phyloP scores from a whole-genome alignment of 2,329 filamentous ascomycete species.

The Sporothrix brasiliensis region DNA sequence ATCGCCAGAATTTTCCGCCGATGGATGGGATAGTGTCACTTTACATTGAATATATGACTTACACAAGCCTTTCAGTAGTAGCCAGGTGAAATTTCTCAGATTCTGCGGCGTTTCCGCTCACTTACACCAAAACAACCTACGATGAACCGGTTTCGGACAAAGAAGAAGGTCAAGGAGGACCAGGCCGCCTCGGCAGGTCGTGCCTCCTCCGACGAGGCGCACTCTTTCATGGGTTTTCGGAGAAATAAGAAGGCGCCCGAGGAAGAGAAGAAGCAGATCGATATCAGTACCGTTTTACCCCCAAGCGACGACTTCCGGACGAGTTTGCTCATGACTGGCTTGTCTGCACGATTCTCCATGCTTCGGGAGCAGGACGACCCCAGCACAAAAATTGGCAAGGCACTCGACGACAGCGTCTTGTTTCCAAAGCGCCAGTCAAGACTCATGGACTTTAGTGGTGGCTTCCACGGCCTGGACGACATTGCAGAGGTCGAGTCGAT shows the following conservation, averaged over 20 bases:
- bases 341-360: conserved; percentile 97
- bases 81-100: conserved; percentile 3
- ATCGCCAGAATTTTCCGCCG: background rate
- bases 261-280: conserved; percentile 65
- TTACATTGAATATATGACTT: background rate
- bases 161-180: conserved; percentile 70
- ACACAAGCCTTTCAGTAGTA: background rate
- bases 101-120: conserved; percentile 2
- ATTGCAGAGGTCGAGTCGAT: conserved; percentile 91
- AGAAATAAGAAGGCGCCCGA: conserved; percentile 58
- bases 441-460: conserved; percentile 68
- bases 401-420: conserved; percentile 91
- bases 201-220: conserved; percentile 59
- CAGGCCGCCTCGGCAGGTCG: conserved; percentile 41
- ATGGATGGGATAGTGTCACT: background rate
- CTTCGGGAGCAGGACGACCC: conserved; percentile 92
- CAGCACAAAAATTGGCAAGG: conserved; percentile 84
- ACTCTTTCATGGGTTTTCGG: conserved; percentile 54
- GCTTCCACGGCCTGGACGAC: conserved; percentile 66
- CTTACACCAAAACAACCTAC: background rate
- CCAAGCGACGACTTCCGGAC: conserved; percentile 89
- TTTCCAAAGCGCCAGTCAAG: conserved; percentile 80
- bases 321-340: conserved; percentile 90
- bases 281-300: conserved; percentile 74
- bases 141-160: conserved; percentile 79